Evolutionary conservation across 768 basidiomycete genomes (phyloP).

Genomic region (Melanogaster broomeanus): DNA sequence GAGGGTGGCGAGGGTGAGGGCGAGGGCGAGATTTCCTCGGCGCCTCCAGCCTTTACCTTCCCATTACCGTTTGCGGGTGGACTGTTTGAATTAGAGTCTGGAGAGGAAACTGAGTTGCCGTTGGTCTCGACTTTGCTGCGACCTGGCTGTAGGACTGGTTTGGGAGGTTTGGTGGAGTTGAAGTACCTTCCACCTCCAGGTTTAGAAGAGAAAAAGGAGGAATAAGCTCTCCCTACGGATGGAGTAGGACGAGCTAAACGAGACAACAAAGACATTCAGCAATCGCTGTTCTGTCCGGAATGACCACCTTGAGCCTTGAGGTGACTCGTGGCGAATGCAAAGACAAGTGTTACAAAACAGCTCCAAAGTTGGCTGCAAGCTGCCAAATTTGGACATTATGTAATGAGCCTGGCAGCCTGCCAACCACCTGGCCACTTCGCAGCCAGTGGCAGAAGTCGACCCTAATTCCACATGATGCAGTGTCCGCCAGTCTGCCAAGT

Average conservation of each 20-base stretch:
- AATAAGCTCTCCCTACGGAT: slow-evolving; percentile 60
- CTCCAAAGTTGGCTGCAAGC: not conserved
- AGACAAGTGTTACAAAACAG: not conserved
- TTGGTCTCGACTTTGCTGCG: slow-evolving; percentile 43
- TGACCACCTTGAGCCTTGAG: not conserved
- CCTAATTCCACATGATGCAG: no score
- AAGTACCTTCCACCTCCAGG: slow-evolving; percentile 75
- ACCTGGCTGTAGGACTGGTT: slow-evolving; percentile 39
- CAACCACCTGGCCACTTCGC: no score
- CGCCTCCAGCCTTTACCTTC: slow-evolving; percentile 14
- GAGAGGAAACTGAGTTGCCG: slow-evolving; percentile 34
- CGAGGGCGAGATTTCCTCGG: slow-evolving; percentile 30
- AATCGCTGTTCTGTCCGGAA: not conserved
- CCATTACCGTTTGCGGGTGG: slow-evolving; percentile 12
- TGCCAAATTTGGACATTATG: not conserved
- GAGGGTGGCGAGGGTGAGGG: slow-evolving; percentile 7
- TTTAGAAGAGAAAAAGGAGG: slow-evolving; percentile 79
- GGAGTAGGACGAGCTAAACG: slow-evolving; percentile 51
- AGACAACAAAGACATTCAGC: slow-evolving; percentile 50
- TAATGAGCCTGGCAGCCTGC: no score
- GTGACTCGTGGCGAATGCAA: not conserved
- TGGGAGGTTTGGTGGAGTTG: slow-evolving; percentile 69
- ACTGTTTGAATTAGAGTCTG: slow-evolving; percentile 24
- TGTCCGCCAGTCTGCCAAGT: no score
- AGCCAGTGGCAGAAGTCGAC: not conserved